Evolutionary conservation across 768 basidiomycete species (phyloP).

Genomic region (Lanmaoa rubissima): DNA sequence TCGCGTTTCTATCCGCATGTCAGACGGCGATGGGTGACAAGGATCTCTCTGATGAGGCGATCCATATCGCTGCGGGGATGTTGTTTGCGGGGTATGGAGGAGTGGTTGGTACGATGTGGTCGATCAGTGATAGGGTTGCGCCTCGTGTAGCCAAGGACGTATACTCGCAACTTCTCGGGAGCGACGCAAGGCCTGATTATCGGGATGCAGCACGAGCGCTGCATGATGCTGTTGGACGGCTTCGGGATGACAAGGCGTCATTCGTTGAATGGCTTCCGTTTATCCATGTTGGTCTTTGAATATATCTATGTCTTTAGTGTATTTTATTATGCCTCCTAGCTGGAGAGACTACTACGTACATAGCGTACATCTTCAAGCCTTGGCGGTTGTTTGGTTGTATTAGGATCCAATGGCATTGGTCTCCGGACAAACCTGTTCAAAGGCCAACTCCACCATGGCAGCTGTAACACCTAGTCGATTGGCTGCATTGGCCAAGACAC

Average conservation of each 20-base stretch:
- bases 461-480: conserved; percentile 51
- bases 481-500: conserved; percentile 59
- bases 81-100: conserved; percentile 29
- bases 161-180: conserved; percentile 21
- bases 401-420: conserved; percentile 27
- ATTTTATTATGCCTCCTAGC: too few relatives aligned
- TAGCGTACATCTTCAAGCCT: too few relatives aligned
- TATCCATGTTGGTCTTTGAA: too few relatives aligned
- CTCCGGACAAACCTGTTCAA: not conserved
- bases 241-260: not conserved
- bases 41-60: conserved; percentile 35
- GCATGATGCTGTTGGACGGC: not conserved
- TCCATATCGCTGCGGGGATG: conserved; percentile 47
- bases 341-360: too few relatives aligned
- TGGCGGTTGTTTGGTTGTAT: conserved; percentile 27
- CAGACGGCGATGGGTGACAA: conserved; percentile 40
- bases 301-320: too few relatives aligned
- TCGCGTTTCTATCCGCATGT: conserved; percentile 48
- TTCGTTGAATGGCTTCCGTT: too few relatives aligned
- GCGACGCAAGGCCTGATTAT: not conserved
- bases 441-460: conserved; percentile 13
- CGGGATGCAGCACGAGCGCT: conserved; percentile 1
- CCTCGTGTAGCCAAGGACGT: conserved; percentile 33
- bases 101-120: conserved; percentile 47
- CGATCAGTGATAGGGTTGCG: conserved; percentile 37